phyloP scores from a whole-genome alignment of 305 asterid species.

The Plantago lanceolata region DNA sequence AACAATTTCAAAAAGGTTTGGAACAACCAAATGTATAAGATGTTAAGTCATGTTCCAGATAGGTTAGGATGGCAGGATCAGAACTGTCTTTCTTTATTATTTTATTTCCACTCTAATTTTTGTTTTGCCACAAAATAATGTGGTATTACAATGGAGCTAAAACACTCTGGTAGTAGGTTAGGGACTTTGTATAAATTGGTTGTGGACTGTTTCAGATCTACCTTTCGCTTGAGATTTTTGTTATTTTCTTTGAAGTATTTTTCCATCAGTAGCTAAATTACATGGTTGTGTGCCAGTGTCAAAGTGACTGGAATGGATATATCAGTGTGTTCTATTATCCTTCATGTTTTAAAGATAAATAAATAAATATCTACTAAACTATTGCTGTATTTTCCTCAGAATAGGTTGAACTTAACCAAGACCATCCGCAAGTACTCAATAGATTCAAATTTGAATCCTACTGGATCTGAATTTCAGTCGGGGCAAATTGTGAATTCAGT shows the following conservation, averaged over 20 bases:
- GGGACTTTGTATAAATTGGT: conserved; percentile 2
- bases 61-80: conserved; percentile 11
- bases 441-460: conserved; percentile 65
- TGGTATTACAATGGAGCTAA: conserved; percentile 8
- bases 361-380: conserved; percentile 23
- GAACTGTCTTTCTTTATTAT: neutral
- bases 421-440: conserved; percentile 77
- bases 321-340: conserved; percentile 9
- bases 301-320: conserved; percentile 1
- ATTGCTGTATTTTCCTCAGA: conserved; percentile 44
- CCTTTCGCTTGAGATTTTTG: neutral
- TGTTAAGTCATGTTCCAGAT: neutral
- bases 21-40: neutral
- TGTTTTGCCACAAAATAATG: conserved; percentile 1
- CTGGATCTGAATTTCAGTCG: conserved; percentile 76
- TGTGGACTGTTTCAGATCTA: neutral
- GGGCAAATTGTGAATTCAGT: conserved; percentile 47
- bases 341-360: neutral
- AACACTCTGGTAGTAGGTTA: conserved; percentile 4
- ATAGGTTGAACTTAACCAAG: conserved; percentile 89
- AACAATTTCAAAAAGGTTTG: conserved; percentile 1
- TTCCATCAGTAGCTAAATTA: neutral
- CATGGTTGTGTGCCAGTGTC: neutral
- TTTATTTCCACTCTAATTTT: neutral
- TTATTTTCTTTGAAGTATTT: neutral